Evolutionary conservation across 805 yeast species (phyloP).

Genomic region (Martiniozyma abietophila): DNA sequence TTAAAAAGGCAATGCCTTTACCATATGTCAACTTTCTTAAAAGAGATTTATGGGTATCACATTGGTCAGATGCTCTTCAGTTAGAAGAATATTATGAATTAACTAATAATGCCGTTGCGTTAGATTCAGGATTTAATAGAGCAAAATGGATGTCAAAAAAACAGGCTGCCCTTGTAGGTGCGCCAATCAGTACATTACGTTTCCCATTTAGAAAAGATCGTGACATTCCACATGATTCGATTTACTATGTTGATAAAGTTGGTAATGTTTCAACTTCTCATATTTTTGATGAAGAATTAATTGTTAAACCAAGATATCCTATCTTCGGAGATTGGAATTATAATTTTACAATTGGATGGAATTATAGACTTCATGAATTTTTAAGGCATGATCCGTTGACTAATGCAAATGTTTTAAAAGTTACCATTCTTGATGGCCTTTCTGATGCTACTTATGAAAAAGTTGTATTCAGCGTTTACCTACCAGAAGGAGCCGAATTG

Average conservation of each 20-base stretch:
- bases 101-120: constrained; percentile 63
- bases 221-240: constrained; percentile 37
- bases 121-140: constrained; percentile 69
- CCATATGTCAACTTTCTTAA: constrained; percentile 48
- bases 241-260: constrained; percentile 79
- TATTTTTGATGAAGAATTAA: constrained; percentile 33
- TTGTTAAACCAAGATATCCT: constrained; percentile 85
- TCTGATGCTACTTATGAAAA: constrained; percentile 55
- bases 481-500: constrained; percentile 80
- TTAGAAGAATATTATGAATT: constrained; percentile 83
- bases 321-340: constrained; percentile 93
- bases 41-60: constrained; percentile 85
- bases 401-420: constrained; percentile 46
- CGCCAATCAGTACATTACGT: constrained; percentile 54
- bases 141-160: constrained; percentile 62
- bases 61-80: constrained; percentile 61
- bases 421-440: constrained; percentile 71
- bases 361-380: constrained; percentile 44
- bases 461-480: constrained; percentile 50
- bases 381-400: constrained; percentile 38
- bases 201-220: constrained; percentile 38
- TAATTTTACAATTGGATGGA: constrained; percentile 96
- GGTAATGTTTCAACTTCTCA: constrained; percentile 85
- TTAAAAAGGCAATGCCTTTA: constrained; percentile 58
- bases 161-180: constrained; percentile 39